Evolutionary conservation across 23 red algal genomes (phyloP).

Genomic region (Gracilaria caudata): DNA sequence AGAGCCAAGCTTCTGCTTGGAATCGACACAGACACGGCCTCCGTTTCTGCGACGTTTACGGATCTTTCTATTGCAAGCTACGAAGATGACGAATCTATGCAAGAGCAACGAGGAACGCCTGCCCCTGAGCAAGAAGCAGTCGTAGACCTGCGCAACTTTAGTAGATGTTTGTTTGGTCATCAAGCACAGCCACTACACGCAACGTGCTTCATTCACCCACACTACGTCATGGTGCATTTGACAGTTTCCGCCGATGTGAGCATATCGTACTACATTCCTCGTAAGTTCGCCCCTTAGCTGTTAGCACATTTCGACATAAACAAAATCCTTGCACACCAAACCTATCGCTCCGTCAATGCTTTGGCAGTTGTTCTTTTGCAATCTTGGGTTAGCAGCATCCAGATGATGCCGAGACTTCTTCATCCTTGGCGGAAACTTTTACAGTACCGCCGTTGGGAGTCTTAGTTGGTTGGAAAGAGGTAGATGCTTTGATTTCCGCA

Average conservation of each 20-base stretch:
- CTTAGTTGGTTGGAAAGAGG: conserved; percentile 87
- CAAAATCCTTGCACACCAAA: conserved; percentile 16
- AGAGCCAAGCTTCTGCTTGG: conserved; percentile 45
- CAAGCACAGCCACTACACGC: conserved; percentile 71
- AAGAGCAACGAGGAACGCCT: conserved; percentile 25
- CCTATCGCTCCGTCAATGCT: conserved; percentile 4
- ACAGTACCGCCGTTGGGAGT: conserved; percentile 73
- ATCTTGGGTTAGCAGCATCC: conserved; percentile 74
- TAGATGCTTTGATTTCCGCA: conserved; percentile 89
- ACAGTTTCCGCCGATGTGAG: conserved; percentile 49
- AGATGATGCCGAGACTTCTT: conserved; percentile 78
- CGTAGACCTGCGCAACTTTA: conserved; percentile 72
- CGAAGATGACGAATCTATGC: conserved; percentile 32
- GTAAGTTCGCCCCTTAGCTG: conserved; percentile 50
- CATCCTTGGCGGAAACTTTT: conserved; percentile 77
- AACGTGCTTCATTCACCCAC: conserved; percentile 76
- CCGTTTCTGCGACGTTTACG: conserved; percentile 51
- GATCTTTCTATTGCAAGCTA: conserved; percentile 52
- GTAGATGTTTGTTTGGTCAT: conserved; percentile 68
- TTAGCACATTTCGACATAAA: conserved; percentile 14
- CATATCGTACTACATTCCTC: conserved; percentile 71
- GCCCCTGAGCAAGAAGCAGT: conserved; percentile 33
- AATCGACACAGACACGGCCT: conserved; percentile 52
- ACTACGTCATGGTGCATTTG: conserved; percentile 84
- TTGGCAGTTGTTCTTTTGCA: not conserved